A percentile compares a stretch with the other conserved stretches of the same genome.
Conservation (phyloP, 208 protist species). For the Acanthamoeba sp. region DNA sequence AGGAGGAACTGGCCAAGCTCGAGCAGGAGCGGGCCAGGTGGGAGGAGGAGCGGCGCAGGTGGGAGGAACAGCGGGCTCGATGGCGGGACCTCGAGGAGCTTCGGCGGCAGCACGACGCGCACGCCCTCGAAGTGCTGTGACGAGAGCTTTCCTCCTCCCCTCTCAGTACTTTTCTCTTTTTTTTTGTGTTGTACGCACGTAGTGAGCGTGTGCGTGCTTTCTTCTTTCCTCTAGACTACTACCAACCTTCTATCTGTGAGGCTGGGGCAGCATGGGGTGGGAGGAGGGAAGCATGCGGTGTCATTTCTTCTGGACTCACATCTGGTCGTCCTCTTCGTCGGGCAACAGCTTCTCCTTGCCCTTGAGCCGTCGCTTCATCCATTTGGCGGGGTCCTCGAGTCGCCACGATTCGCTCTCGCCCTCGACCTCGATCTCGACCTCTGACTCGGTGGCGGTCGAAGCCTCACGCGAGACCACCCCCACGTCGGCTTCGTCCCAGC, state of each 20-base stretch:
- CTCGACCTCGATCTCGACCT: background rate
- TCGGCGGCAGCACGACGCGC: background rate
- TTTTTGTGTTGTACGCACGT: too few species aligned
- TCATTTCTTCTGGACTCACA: too few species aligned
- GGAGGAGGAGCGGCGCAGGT: background rate
- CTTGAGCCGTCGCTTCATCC: background rate
- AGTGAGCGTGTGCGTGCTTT: too few species aligned
- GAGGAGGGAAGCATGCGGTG: background rate
- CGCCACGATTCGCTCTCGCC: background rate
- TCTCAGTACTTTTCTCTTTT: background rate
- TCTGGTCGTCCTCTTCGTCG: background rate
- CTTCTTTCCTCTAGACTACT: too few species aligned
- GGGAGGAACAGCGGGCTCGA: background rate
- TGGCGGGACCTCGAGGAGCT: background rate
- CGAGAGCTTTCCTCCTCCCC: background rate
- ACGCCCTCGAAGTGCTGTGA: background rate
- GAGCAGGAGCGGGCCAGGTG: background rate
- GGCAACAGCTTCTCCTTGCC: slow-evolving; percentile 6
- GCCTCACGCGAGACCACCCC: background rate
- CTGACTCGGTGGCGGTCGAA: background rate
- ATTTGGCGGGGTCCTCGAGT: background rate
- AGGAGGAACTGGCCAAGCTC: background rate
- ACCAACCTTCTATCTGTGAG: too few species aligned
- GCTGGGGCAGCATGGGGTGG: too few species aligned
- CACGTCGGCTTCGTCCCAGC: background rate